phyloP scores from a whole-genome alignment of 805 yeast genomes.

The Hanseniaspora nectarophila region DNA sequence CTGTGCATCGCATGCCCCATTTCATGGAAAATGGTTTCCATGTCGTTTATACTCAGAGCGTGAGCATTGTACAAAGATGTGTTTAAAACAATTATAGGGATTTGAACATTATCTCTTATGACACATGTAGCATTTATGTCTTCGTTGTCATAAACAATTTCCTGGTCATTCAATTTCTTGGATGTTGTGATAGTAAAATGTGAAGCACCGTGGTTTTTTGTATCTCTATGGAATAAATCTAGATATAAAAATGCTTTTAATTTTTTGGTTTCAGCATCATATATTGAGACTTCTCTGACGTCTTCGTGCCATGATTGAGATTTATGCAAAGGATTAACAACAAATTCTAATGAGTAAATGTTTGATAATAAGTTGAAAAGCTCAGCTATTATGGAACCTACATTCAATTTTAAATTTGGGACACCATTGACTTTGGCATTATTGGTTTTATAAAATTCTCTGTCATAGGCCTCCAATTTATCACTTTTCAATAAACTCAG shows the following conservation, averaged over 20 bases:
- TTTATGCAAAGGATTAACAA: slow-evolving; percentile 36
- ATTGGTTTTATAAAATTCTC: slow-evolving; percentile 43
- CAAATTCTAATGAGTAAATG: slow-evolving; percentile 66
- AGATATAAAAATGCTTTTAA: slow-evolving; percentile 73
- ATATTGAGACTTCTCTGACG: slow-evolving; percentile 70
- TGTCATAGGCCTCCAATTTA: slow-evolving; percentile 69
- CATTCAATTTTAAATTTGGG: slow-evolving; percentile 15
- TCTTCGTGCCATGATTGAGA: slow-evolving; percentile 87
- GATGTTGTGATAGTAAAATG: slow-evolving; percentile 94
- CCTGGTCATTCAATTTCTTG: slow-evolving; percentile 56
- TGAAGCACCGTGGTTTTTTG: slow-evolving; percentile 75
- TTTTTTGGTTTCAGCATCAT: slow-evolving; percentile 44
- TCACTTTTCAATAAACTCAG: slow-evolving; percentile 34
- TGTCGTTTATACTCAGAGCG: slow-evolving; percentile 38
- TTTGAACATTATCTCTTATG: slow-evolving; percentile 18
- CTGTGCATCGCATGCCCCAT: slow-evolving; percentile 99
- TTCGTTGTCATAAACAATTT: slow-evolving; percentile 27
- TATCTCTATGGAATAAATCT: slow-evolving; percentile 69
- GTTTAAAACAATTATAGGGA: slow-evolving; percentile 28
- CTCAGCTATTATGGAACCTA: slow-evolving; percentile 80
- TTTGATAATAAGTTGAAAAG: slow-evolving; percentile 55
- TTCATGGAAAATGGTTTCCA: slow-evolving; percentile 91
- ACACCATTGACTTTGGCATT: slow-evolving; percentile 24
- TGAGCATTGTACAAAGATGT: slow-evolving; percentile 13
- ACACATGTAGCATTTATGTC: slow-evolving; percentile 16